Percentiles rank a stretch among this genome's conserved stretches.
Conservation (phyloP, 1,284 basidiomycete genomes). For the Cutaneotrichosporon daszewskae region DNA sequence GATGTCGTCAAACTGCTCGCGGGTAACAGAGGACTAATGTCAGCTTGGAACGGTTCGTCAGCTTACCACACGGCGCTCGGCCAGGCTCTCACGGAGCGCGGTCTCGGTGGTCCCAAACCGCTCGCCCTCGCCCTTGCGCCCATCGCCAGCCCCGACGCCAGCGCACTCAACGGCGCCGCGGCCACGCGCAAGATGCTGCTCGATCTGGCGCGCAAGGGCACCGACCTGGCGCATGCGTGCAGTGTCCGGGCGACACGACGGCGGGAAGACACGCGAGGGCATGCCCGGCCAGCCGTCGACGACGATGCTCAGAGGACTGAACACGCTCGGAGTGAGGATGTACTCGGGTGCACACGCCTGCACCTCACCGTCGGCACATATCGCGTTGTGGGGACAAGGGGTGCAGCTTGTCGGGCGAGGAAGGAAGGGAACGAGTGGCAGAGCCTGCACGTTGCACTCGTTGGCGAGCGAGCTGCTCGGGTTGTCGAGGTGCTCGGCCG, state of each 20-base stretch:
- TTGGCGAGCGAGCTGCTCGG: slow-evolving; percentile 9
- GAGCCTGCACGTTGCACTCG: slow-evolving; percentile 45
- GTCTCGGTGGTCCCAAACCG: slow-evolving; percentile 65
- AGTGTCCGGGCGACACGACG: slow-evolving; percentile 76
- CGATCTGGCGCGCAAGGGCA: slow-evolving; percentile 66
- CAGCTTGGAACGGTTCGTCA: not conserved
- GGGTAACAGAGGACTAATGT: slow-evolving; percentile 29
- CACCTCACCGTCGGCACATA: slow-evolving; percentile 58
- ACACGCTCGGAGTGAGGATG: slow-evolving; percentile 50
- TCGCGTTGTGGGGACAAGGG: slow-evolving; percentile 75
- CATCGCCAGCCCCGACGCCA: slow-evolving; percentile 41
- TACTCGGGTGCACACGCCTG: slow-evolving; percentile 70
- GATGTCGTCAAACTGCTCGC: slow-evolving; percentile 39
- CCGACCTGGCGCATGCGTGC: slow-evolving; percentile 71
- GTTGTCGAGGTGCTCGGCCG: slow-evolving; percentile 23
- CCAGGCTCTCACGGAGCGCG: slow-evolving; percentile 41
- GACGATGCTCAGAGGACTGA: slow-evolving; percentile 31
- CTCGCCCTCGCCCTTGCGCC: slow-evolving; percentile 63
- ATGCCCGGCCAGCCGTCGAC: slow-evolving; percentile 71
- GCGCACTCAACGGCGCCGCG: slow-evolving; percentile 66
- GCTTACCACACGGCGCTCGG: slow-evolving; percentile 33
- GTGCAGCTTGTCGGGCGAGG: slow-evolving; percentile 68
- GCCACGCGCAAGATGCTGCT: slow-evolving; percentile 61
- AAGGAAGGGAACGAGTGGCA: slow-evolving; percentile 52
- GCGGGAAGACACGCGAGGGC: slow-evolving; percentile 71